Evolutionary conservation across 106 monocot genomes (phyloP), one percentile per base, ranked within the genome.

Genomic region (Iris macrosiphon): DNA sequence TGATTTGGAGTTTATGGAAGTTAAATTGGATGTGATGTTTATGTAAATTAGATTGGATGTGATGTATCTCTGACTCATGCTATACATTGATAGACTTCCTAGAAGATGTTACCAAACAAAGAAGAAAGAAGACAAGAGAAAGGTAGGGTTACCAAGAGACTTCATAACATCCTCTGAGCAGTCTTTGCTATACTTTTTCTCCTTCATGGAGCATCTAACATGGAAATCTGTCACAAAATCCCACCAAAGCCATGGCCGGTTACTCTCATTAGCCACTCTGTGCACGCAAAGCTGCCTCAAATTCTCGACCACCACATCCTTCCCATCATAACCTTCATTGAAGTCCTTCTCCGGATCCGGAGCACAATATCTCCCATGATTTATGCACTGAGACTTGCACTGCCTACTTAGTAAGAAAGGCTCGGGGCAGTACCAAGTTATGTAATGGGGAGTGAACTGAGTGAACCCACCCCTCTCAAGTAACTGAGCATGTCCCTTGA

Each of bases 301-400:
- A 30, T 95, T 95, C 70, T 95, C 89, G 0, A 76, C 9, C 7
- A 89, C 94, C 4, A 95, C 81, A 48, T 95, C 94, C 50, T 75
- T 95, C 11, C 94, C 94, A 14, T 95, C 82, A 51, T 95, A 95
- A 20, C 94, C 94, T 40, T 48, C 67, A 2, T 44, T 15, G 28
- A 95, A 85, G 24, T 95, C 72, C 67, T 79, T 64, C 52, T 95
- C 94, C 4, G 94, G 94, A 37, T 95, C 94, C 12, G 94, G 94
- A 15, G 88, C 79, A 13, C 94, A 95, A 39, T 89, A 95, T 37
- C 88, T 84, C 23, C 94, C 94, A 53, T 77, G 61, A 66, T 95
- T 95, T 32, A 95, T 89, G 35, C 94, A 95, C 66, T 95, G 94
- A 0, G 76, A 70, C 52, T 52, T 79, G 74, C 94, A 95, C 53